These are phyloP conservation scores for Mycena belliarum DNA, from an alignment of 768 basidiomycete genomes.

Conservation along the genomic window DNA sequence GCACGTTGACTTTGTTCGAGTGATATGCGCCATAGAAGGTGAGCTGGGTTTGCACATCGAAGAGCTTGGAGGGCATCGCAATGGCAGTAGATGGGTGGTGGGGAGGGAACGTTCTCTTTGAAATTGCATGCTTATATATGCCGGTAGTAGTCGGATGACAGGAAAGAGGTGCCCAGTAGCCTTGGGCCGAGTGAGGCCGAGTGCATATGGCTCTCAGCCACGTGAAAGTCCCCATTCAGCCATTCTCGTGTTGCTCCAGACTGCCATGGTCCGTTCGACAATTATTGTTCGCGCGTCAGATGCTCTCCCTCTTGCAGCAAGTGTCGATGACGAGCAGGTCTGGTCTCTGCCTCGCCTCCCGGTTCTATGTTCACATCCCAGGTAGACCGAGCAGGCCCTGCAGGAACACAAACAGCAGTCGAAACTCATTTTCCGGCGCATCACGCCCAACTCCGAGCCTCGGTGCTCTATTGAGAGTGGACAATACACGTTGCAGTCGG, in stretches of 20 bases:
- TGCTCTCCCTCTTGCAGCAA: conserved; percentile 89
- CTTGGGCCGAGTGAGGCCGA: no score
- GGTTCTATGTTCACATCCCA: conserved; percentile 1
- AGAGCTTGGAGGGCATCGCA: conserved; percentile 41
- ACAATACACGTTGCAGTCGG: conserved; percentile 93
- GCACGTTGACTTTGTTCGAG: conserved; percentile 76
- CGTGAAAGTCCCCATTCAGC: neutral
- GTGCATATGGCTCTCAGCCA: neutral
- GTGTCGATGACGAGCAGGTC: conserved; percentile 97
- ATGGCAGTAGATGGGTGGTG: conserved; percentile 22
- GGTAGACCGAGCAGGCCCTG: conserved; percentile 87
- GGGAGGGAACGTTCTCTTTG: conserved; percentile 3
- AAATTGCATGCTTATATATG: neutral
- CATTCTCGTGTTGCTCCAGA: conserved; percentile 9
- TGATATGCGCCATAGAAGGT: conserved; percentile 95
- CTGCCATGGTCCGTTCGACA: conserved; percentile 81
- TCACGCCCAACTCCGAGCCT: conserved; percentile 92
- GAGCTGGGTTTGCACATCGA: conserved; percentile 78
- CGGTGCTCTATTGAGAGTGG: conserved; percentile 97
- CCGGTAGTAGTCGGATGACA: no score
- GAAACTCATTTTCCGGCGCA: conserved; percentile 92
- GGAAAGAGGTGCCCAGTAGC: no score
- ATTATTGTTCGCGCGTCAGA: conserved; percentile 84
- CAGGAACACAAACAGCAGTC: conserved; percentile 99
- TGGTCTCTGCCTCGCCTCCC: conserved; percentile 19